Base-by-base conservation (phyloP, 176 grass and related monocot species). In the Aegilops longissima region DNA sequence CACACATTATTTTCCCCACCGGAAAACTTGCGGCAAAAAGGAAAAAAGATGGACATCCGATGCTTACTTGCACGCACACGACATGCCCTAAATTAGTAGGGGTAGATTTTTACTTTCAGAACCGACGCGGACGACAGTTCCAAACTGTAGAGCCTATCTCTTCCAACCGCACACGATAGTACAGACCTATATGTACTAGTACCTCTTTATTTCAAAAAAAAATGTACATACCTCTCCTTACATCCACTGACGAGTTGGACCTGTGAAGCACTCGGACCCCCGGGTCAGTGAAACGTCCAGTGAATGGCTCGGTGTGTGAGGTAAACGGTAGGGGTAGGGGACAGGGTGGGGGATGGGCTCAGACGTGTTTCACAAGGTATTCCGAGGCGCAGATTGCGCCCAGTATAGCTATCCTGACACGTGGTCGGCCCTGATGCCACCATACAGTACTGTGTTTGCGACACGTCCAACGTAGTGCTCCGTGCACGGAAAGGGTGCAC, bases 281-380 rank as follows among this genome's bases (percentile, higher is more conserved):
- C 10, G 0, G 29, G 51, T 77, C 88, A 9, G 70, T 2, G 0
- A 6, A 0, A 0, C 0, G 0, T 5, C 6, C 0, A 16, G 17
- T 27, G 17, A 12, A 34, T 2, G 6, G 6, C 23, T 47, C 24
- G 63, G 25, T 33, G 35, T 10, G 3, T 13, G 24, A 1, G 23
- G 31, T 1, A 5, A 52, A 52, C 14, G 45, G 3, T 69, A 49
- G 38, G 25, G 70, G 77, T 51, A 33, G n/a, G 58, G 82, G 47
- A 27, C 73, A 65, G 27, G 76, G 69, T 51, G 9, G 27, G 68
- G 88, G 42, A 61, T 36, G 76, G 52, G 72, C 38, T 61, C 73
- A 72, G 18, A 83, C 88, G 88, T 90, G 84, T 82, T 72, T 86
- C 79, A 72, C 88, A 86, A 77, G 88, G 84, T 72, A 82, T 86